Base-by-base conservation (phyloP, 2,329 filamentous ascomycete genomes). In the Trichophyton simii region DNA sequence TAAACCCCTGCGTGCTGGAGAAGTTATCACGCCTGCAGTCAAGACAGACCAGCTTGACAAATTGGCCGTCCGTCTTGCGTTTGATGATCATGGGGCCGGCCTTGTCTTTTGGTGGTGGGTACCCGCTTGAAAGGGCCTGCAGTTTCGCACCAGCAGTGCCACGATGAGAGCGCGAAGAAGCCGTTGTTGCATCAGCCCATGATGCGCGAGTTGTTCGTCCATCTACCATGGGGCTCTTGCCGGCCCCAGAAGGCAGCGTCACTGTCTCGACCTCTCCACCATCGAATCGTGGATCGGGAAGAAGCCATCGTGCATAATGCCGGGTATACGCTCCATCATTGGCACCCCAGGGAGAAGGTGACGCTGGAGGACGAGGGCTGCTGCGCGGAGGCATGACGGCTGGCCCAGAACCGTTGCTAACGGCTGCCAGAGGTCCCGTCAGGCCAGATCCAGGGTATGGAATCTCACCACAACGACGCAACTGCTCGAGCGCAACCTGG, bases 1-100 rank as follows among this genome's bases (percentile, higher is more conserved):
- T 94, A 76, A 97, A 97, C n/a, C 94, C 94, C 74, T 97, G 94
- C 0, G 91, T 95, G 76, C 91, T 97, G 61, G 88, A 91, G 71
- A 97, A 97, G 73, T 96, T 89, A 72, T 90, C 89, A 65, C 92
- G 83, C 58, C 90, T 82, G 74, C 94, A 97, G 72, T 94, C 88
- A 63, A 88, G 76, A 78, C 94, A 99, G 65, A 95, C 87, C 57
- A 97, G 82, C 75, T 95, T 95, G 65, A 97, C 92, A 65, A 87
- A 85, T 70, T 89, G 82, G 61, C 89, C 89, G 74, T 97, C 91
- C 20, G 81, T 83, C 60, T 87, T 86, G 68, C 91, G 87, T 75
- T 90, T 91, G 71, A 96, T 81, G 66, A 94, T 81, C 73, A 91
- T 89, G 62, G 91, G 90, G 3, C 89, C 87, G 62, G 85, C 82